These are phyloP conservation scores for Teunomyces pallodes DNA, from an alignment of 805 yeast genomes.

Conservation along the genomic window DNA sequence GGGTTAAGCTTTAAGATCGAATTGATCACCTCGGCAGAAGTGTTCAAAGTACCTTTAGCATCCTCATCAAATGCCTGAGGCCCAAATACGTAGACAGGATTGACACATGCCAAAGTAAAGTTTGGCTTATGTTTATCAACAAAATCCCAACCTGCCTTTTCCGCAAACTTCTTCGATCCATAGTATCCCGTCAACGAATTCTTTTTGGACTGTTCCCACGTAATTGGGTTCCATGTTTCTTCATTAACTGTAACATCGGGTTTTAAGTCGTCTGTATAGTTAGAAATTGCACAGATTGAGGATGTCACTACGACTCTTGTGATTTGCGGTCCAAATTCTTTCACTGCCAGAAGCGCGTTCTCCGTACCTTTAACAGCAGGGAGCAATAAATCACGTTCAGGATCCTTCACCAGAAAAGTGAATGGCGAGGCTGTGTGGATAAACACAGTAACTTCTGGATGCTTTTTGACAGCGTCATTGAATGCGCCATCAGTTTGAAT, in stretches of 20 bases:
- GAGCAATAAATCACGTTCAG: conserved; percentile 47
- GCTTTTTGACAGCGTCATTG: conserved; percentile 41
- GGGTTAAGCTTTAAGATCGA: conserved; percentile 31
- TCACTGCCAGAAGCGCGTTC: conserved; percentile 46
- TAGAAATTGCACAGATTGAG: conserved; percentile 12
- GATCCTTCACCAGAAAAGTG: conserved; percentile 39
- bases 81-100: conserved; percentile 59
- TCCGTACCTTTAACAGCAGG: conserved; percentile 60
- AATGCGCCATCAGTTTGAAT: conserved; percentile 41
- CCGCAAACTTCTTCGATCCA: conserved; percentile 19
- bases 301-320: conserved; percentile 54
- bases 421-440: conserved; percentile 56
- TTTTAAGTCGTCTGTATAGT: conserved; percentile 6
- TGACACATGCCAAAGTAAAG: conserved; percentile 47
- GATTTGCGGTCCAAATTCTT: conserved; percentile 43
- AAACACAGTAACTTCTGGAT: conserved; percentile 42
- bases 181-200: conserved; percentile 37
- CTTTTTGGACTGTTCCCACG: conserved; percentile 46
- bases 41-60: conserved; percentile 33
- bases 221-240: conserved; percentile 51
- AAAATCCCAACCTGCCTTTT: conserved; percentile 22
- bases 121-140: conserved; percentile 17
- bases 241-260: conserved; percentile 39
- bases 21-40: conserved; percentile 41
- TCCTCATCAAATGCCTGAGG: conserved; percentile 46